phyloP scores from a whole-genome alignment of 2,329 filamentous ascomycete species.

The Fusarium sulawesiense region DNA sequence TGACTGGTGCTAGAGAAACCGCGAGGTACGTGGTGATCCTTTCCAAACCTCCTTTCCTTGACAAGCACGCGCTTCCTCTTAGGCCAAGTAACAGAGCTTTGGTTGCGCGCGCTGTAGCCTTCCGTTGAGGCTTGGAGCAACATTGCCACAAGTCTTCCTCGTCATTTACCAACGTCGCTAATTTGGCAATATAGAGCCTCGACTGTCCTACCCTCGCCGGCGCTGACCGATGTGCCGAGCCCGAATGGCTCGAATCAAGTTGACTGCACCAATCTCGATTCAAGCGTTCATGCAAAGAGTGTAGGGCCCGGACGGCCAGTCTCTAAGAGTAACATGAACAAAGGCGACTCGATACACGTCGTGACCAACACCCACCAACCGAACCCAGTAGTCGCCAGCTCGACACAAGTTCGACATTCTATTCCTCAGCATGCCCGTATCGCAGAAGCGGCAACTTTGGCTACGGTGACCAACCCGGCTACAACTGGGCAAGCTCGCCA shows the following conservation, averaged over 20 bases:
- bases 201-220: slow-evolving; percentile 68
- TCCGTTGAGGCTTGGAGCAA: slow-evolving; percentile 9
- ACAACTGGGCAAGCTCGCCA: not conserved
- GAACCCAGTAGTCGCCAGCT: not conserved
- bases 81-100: not conserved
- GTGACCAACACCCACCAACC: slow-evolving; percentile 11
- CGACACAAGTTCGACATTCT: slow-evolving; percentile 3
- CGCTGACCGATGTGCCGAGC: slow-evolving; percentile 70
- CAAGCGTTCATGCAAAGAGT: slow-evolving; percentile 25
- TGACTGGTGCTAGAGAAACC: slow-evolving; percentile 15
- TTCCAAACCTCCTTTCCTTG: not conserved
- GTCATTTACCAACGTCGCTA: slow-evolving; percentile 20
- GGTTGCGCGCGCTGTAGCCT: slow-evolving; percentile 6
- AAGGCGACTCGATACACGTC: slow-evolving; percentile 12
- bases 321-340: slow-evolving; percentile 20
- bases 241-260: slow-evolving; percentile 53
- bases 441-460: slow-evolving; percentile 4
- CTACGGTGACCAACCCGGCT: not conserved
- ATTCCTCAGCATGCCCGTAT: not conserved
- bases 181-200: slow-evolving; percentile 36
- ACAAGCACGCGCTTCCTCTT: not conserved
- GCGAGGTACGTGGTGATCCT: slow-evolving; percentile 21
- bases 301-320: slow-evolving; percentile 11
- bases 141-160: slow-evolving; percentile 6
- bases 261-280: slow-evolving; percentile 50